Conservation (phyloP, 2,329 filamentous ascomycete genomes). For the Fusarium siculi region DNA sequence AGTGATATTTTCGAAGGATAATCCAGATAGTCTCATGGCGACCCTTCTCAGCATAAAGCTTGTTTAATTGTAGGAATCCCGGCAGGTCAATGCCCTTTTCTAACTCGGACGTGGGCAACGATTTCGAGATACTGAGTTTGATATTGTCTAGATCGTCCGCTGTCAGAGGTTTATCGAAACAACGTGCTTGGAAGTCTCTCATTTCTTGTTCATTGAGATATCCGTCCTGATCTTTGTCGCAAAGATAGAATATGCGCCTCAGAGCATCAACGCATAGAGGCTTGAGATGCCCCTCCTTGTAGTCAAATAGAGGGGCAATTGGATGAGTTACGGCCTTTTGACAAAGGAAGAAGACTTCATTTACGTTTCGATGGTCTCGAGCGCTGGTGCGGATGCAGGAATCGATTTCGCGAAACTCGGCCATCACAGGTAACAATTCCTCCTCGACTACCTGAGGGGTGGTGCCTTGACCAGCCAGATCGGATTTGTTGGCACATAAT, state of each 20-base stretch:
- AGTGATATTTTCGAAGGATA: conserved; percentile 92
- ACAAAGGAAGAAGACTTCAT: conserved; percentile 96
- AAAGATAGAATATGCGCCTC: conserved; percentile 92
- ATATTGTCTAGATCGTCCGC: conserved; percentile 88
- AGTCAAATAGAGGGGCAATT: conserved; percentile 95
- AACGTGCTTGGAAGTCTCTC: conserved; percentile 88
- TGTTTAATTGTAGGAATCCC: conserved; percentile 91
- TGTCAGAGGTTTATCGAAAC: conserved; percentile 88
- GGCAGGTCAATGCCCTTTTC: conserved; percentile 80
- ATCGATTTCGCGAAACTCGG: conserved; percentile 98
- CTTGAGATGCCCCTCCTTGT: conserved; percentile 90
- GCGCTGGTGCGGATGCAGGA: conserved; percentile 96
- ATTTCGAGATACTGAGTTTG: conserved; percentile 83
- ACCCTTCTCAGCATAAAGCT: conserved; percentile 95
- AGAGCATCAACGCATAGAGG: conserved; percentile 88
- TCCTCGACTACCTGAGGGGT: conserved; percentile 91
- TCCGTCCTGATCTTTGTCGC: conserved; percentile 95
- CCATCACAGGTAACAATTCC: conserved; percentile 98
- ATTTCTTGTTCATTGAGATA: conserved; percentile 91
- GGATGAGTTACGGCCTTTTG: conserved; percentile 98
- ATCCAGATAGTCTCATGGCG: conserved; percentile 99
- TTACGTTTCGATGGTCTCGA: conserved; percentile 90
- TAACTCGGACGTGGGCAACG: conserved; percentile 69
- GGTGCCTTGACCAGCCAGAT: conserved; percentile 78
- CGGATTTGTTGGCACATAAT: conserved; percentile 97